phyloP scores from a whole-genome alignment of 2,329 filamentous ascomycete genomes.

The Westerdykella sp. region DNA sequence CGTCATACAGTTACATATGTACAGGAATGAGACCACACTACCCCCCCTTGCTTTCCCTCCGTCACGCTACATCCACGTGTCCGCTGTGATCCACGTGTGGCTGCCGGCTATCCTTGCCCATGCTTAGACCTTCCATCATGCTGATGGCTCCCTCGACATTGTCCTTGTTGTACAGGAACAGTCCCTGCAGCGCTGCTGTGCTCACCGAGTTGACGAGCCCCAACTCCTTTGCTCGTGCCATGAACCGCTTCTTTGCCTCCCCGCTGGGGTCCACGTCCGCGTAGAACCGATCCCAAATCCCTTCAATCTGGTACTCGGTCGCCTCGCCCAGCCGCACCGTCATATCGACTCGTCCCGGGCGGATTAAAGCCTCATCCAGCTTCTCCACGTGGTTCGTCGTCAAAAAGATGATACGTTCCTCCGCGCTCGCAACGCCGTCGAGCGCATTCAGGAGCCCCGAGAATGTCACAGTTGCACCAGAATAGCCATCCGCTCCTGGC shows the following conservation, averaged over 20 bases:
- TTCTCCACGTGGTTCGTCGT: constrained; percentile 93
- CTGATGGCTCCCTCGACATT: constrained; percentile 79
- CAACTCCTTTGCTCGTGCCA: constrained; percentile 62
- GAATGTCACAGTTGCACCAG: constrained; percentile 84
- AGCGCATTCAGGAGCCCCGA: constrained; percentile 68
- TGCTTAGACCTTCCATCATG: constrained; percentile 61
- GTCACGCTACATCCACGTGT: constrained; percentile 27
- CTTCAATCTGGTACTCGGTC: constrained; percentile 71
- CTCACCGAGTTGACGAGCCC: constrained; percentile 69
- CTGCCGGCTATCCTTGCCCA: constrained; percentile 16
- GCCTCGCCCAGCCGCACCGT: constrained; percentile 85
- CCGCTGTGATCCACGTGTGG: constrained; percentile 1
- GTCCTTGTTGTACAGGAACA: constrained; percentile 94
- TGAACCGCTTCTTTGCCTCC: constrained; percentile 59
- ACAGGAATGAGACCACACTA: background rate
- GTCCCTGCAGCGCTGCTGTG: constrained; percentile 84
- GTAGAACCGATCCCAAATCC: constrained; percentile 95
- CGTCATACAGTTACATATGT: no score
- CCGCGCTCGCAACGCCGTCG: constrained; percentile 89
- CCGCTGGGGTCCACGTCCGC: constrained; percentile 67
- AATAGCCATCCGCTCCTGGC: constrained; percentile 74
- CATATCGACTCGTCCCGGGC: constrained; percentile 91
- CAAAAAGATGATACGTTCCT: constrained; percentile 87
- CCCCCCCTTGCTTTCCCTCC: constrained; percentile 14
- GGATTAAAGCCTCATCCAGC: constrained; percentile 79